phyloP scores from a whole-genome alignment of 495 filamentous ascomycete species.

The Lasiosphaeria ovina region DNA sequence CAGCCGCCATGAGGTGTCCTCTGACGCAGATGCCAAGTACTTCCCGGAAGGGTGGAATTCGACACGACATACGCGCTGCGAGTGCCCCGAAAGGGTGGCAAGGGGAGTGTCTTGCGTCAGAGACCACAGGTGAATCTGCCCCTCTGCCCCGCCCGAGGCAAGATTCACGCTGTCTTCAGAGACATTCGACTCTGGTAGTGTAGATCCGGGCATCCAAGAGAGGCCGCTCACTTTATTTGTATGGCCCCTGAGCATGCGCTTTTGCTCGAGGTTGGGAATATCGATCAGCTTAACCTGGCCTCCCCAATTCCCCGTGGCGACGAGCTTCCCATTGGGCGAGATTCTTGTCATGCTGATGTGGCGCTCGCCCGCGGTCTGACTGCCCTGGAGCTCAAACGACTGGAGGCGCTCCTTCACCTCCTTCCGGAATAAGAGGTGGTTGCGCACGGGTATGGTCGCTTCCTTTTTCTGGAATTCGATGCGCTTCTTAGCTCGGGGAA shows the following conservation, averaged over 20 bases:
- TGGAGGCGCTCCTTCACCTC: slow-evolving; percentile 79
- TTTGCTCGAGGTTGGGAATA: slow-evolving; percentile 78
- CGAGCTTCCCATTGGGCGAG: slow-evolving; percentile 75
- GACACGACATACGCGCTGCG: slow-evolving; percentile 80
- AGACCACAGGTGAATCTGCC: slow-evolving; percentile 87
- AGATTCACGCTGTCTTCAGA: slow-evolving; percentile 77
- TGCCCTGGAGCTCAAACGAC: slow-evolving; percentile 84
- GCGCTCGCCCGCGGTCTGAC: slow-evolving; percentile 86
- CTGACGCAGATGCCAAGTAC: slow-evolving; percentile 90
- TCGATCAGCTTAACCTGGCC: slow-evolving; percentile 82
- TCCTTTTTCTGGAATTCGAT: slow-evolving; percentile 76
- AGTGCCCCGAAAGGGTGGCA: slow-evolving; percentile 80
- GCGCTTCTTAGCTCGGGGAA: slow-evolving; percentile 76
- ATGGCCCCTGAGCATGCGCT: slow-evolving; percentile 72
- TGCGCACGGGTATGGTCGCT: slow-evolving; percentile 75
- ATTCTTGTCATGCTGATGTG: slow-evolving; percentile 89
- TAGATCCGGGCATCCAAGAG: slow-evolving; percentile 85
- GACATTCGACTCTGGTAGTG: slow-evolving; percentile 63
- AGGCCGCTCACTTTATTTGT: slow-evolving; percentile 85
- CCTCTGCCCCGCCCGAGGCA: slow-evolving; percentile 88
- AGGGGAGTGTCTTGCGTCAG: slow-evolving; percentile 78
- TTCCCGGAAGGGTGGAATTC: slow-evolving; percentile 92
- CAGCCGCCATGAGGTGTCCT: slow-evolving; percentile 94
- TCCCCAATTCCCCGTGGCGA: slow-evolving; percentile 89
- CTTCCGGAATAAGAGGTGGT: slow-evolving; percentile 87